Evolutionary conservation across 2,329 filamentous ascomycete genomes (phyloP), one percentile per base, ranked within the genome.

Genomic region (Aureobasidium vineae): DNA sequence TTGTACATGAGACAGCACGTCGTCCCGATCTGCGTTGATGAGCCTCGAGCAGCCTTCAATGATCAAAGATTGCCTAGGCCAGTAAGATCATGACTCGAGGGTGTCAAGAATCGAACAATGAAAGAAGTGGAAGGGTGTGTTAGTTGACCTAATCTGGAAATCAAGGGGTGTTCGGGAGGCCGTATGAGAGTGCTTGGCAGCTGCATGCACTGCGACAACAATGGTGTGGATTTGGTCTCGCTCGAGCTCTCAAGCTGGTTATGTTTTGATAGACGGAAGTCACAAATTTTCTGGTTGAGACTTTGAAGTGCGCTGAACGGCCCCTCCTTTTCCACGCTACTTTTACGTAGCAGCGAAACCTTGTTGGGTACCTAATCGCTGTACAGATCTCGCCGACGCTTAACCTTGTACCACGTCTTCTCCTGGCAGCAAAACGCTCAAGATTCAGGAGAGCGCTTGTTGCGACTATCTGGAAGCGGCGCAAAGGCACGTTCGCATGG

Each of bases 331-430:
- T 13, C 41, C 57, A 61, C 43, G 57, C 57, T 61, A 61, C 41
- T 49, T 31, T 21, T 61, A 45, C 56, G 40, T 59, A 40, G 38
- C 16, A 23, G 36, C 53, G 26, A 63, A 63, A 63, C 59, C 45
- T 52, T 63, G 45, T 52, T 28, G 21, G 8, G 31, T 49, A 61
- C 38, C n/a, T 36, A 38, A 61, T 47, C 28, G 57, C 21, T 23
- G 57, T 61, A 61, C 41, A 61, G 57, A n/a, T 21, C 28, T 61
- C 57, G 31, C 45, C 59, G 59, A 45, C 59, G 59, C 43, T 63
- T 63, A 63, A 41, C 31, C 59, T 63, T 47, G 57, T 41, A 52
- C 59, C 59, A 63, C 59, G 59, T 63, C 49, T 41, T 63, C 41
- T 33, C 59, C 59, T 45, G 26, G 59, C 41, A 15, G 15, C 45